A percentile compares a stretch with the other conserved stretches of the same genome.
phyloP scores from a whole-genome alignment of 2,329 filamentous ascomycete species.

The Hypoxylon sp. region DNA sequence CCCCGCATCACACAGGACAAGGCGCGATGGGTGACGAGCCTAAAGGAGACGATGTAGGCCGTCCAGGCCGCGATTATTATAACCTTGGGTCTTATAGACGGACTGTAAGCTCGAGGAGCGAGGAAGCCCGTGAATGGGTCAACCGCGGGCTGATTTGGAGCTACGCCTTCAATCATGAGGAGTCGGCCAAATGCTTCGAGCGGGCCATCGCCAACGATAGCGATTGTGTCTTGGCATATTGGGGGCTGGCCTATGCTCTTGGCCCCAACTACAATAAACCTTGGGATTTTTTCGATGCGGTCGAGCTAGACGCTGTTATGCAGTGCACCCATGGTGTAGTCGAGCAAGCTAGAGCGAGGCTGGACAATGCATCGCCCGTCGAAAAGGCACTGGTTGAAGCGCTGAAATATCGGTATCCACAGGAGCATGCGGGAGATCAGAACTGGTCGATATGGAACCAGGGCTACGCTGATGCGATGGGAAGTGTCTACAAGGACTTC shows the following conservation, averaged over 20 bases:
- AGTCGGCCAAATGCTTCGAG: conserved; percentile 75
- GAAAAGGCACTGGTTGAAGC: conserved; percentile 76
- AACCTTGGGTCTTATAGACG: conserved; percentile 73
- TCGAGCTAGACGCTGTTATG: conserved; percentile 69
- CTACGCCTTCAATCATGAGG: conserved; percentile 83
- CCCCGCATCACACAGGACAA: not conserved
- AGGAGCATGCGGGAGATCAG: conserved; percentile 59
- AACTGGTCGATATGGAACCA: conserved; percentile 70
- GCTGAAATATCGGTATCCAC: conserved; percentile 73
- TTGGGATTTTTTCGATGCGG: conserved; percentile 77
- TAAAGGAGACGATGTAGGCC: not conserved
- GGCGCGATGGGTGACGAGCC: conserved; percentile 16
- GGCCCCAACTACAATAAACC: conserved; percentile 85
- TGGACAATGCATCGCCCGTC: conserved; percentile 59
- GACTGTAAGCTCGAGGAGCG: conserved; percentile 66
- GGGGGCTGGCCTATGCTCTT: conserved; percentile 78
- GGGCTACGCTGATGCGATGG: conserved; percentile 74
- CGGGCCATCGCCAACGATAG: conserved; percentile 69
- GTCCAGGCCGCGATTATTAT: conserved; percentile 63
- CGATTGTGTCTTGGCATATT: conserved; percentile 74
- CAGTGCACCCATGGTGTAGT: conserved; percentile 63
- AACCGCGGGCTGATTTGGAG: conserved; percentile 80
- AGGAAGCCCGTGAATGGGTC: conserved; percentile 75
- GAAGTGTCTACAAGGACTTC: conserved; percentile 65
- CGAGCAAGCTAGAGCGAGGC: conserved; percentile 59